Percentiles rank a stretch among this genome's conserved stretches.
Evolutionary conservation across 306 rosid species (phyloP).

Genomic region (Cucumis hystrix): DNA sequence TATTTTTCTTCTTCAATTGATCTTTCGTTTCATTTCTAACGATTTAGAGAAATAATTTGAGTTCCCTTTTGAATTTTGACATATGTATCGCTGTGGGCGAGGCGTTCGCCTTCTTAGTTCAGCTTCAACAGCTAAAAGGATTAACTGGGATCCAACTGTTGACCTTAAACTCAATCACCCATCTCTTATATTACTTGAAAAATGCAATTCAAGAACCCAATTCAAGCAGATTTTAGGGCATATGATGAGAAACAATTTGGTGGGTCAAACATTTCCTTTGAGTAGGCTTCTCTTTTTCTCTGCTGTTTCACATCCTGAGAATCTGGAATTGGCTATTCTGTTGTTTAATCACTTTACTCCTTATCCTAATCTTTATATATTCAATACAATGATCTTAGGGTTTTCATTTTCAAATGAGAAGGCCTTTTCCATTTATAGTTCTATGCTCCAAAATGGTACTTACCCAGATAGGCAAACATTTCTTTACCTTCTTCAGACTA

Average conservation of each 20-base stretch:
- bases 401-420: conserved; percentile 18
- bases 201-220: conserved; percentile 35
- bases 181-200: conserved; percentile 34
- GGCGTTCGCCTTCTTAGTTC: conserved; percentile 28
- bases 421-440: conserved; percentile 25
- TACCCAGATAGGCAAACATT: conserved; percentile 36
- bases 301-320: conserved; percentile 34
- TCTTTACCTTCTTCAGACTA: conserved; percentile 25
- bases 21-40: not conserved
- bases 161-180: conserved; percentile 35
- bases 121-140: conserved; percentile 4
- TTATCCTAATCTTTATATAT: conserved; percentile 37
- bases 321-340: conserved; percentile 31
- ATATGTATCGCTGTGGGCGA: conserved; percentile 16
- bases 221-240: conserved; percentile 43
- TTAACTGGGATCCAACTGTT: conserved; percentile 38
- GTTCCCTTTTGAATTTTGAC: not conserved
- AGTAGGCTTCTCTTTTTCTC: conserved; percentile 52
- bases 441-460: conserved; percentile 22
- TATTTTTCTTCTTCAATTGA: not conserved
- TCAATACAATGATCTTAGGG: conserved; percentile 40
- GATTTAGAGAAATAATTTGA: not conserved
- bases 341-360: conserved; percentile 41
- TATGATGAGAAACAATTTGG: conserved; percentile 33
- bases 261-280: conserved; percentile 52